Evolutionary conservation across 169 alveolate species (phyloP), one percentile per base, ranked within the genome.

Genomic region (Plasmodium vinckei): DNA sequence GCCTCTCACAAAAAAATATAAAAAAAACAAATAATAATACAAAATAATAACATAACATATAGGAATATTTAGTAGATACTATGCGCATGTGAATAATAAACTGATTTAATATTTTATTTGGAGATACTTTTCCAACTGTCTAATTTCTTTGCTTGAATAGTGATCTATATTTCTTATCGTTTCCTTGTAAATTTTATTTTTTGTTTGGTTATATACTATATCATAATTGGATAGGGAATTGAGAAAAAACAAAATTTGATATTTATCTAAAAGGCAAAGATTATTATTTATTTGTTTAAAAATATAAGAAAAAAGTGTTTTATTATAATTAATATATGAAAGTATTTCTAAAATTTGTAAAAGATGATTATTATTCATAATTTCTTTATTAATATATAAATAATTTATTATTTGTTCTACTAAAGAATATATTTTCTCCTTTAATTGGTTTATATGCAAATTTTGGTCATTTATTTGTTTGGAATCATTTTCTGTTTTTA

Each of bases 381-480:
- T 71, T 69, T 63, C 91, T 59, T 56, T 86, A 63, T 86, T 86
- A 13, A 57, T 23, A 10, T 42, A 57, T 44, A 86, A 69, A 73
- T 86, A 69, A 86, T 86, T 86, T 69, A 86, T 86, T 69, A 86
- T 60, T 53, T 86, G 91, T 64, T 86, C 91, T 46, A 39, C 25
- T 39, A 70, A 23, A 17, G 63, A 27, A 64, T 86, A 86, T 51
- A 86, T 86, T 70, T 86, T 86, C 23, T 86, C 91, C 71, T 86
- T 69, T 42, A 86, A 47, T 1, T 39, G 17, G 39, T 42, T 15
- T 17, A 77, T 25, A 51, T 27, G 25, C 15, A 12, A n/a, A 9
- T 47, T 77, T 23, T 63, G 65, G 2, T 21, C 51, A 77, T 19
- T 49, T 49, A 53, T 21, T 65, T 54, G 21, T 7, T 51, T 60